Base-by-base conservation (phyloP, 176 grass and related monocot species). In the Musa itinerans region DNA sequence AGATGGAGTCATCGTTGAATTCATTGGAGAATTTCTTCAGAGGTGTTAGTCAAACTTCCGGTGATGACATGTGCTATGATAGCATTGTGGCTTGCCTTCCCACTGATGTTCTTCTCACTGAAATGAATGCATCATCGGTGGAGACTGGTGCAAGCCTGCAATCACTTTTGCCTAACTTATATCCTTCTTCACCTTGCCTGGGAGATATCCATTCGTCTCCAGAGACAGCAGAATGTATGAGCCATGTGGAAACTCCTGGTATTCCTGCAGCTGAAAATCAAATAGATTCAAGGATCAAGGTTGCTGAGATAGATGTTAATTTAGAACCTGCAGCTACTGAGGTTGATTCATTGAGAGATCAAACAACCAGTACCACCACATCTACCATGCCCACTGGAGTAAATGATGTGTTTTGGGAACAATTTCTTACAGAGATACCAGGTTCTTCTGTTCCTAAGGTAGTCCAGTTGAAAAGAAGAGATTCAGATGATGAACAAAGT, bases 271-370 rank as follows among this genome's bases (percentile, higher is more conserved):
- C 83, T 59, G 79, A 89, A 76, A 68, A 73, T 8, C 83, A 51
- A 72, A 53, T 69, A 80, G 88, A 98, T 80, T 67, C 75, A 24
- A 65, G 75, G 27, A 76, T 54, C 57, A 98, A 91, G 76, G 81
- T 86, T 51, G 87, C 88, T 61, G 87, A 92, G 43, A 98, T 93
- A 63, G 95, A 98, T 87, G 87, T 93, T 50, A 98, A 98, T 84
- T 81, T 79, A 55, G 95, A 93, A 55, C 90, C 95, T 68, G 81
- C 83, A 78, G 74, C 80, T 78, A 72, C 83, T 72, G 90, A 98
- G 80, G 75, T 27, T 17, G 84, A 76, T 71, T 84, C 64, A 49
- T 80, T 82, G 9, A 87, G 84, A 78, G 87, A 89, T 71, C 76
- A 78, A 83, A 57, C 75, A 26, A 51, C 9, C 0, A 68, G 77